Conservation (phyloP, 2,329 filamentous ascomycete species). For the Onygenales sp. region DNA sequence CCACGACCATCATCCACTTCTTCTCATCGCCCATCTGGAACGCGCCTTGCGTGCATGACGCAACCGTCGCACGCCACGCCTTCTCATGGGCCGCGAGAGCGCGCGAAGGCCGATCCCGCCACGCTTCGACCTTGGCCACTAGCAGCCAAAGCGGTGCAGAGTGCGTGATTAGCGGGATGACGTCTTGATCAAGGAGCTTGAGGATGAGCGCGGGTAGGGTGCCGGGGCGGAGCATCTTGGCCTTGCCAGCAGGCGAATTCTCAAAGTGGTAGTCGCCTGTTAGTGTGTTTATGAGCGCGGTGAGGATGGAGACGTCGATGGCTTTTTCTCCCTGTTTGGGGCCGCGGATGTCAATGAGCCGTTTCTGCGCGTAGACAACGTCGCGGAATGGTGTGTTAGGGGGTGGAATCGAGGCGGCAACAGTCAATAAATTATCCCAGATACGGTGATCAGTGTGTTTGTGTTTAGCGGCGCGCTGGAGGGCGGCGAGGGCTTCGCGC, state of each 20-base stretch:
- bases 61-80: conserved; percentile 66
- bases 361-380: conserved; percentile 63
- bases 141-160: conserved; percentile 69
- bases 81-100: conserved; percentile 81
- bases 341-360: conserved; percentile 65
- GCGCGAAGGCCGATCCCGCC: conserved; percentile 58
- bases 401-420: conserved; percentile 68
- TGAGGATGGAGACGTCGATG: conserved; percentile 64
- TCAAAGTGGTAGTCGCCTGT: conserved; percentile 41
- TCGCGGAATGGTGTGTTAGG: conserved; percentile 58
- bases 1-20: conserved; percentile 63
- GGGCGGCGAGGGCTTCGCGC: conserved; percentile 67
- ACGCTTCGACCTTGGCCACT: conserved; percentile 61
- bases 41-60: conserved; percentile 33
- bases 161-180: conserved; percentile 76
- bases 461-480: conserved; percentile 75
- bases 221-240: conserved; percentile 41
- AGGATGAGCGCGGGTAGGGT: conserved; percentile 44
- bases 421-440: conserved; percentile 91
- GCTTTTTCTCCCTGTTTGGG: conserved; percentile 61
- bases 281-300: conserved; percentile 61
- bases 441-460: conserved; percentile 85
- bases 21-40: conserved; percentile 47
- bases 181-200: conserved; percentile 60
- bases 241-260: conserved; percentile 20